phyloP scores from a whole-genome alignment of 2,329 filamentous ascomycete genomes.

The Sporothrix luriei region DNA sequence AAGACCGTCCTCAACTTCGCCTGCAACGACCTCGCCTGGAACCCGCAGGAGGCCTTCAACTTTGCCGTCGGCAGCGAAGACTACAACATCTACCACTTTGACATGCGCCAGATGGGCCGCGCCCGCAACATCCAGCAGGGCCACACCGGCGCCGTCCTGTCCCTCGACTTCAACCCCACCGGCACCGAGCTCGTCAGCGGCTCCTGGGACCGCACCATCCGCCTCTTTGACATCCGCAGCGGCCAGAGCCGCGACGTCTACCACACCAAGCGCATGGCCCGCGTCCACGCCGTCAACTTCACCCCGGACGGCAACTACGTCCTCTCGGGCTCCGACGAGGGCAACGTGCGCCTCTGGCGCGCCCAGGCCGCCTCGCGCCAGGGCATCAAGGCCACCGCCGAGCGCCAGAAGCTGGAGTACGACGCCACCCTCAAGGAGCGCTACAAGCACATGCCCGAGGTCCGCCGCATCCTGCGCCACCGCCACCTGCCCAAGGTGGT shows the following conservation, averaged over 20 bases:
- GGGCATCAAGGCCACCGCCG: constrained; percentile 80
- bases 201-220: constrained; percentile 83
- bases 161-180: constrained; percentile 91
- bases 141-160: constrained; percentile 75
- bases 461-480: constrained; percentile 85
- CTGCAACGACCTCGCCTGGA: constrained; percentile 85
- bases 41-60: constrained; percentile 72
- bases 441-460: constrained; percentile 95
- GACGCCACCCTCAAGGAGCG: constrained; percentile 80
- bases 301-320: constrained; percentile 89
- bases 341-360: constrained; percentile 84
- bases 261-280: constrained; percentile 97
- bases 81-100: constrained; percentile 89
- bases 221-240: constrained; percentile 77
- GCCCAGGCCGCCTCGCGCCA: constrained; percentile 80
- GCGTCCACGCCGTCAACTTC: constrained; percentile 59
- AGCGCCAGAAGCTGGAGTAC: constrained; percentile 88
- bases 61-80: constrained; percentile 92
- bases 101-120: constrained; percentile 64
- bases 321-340: constrained; percentile 89
- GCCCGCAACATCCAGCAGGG: constrained; percentile 39
- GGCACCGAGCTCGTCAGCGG: constrained; percentile 91
- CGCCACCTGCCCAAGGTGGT: constrained; percentile 88
- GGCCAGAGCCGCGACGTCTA: constrained; percentile 92
- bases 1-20: constrained; percentile 81